Percentiles rank a stretch among this genome's conserved stretches.
phyloP scores from a whole-genome alignment of 2,329 filamentous ascomycete genomes.

The Neodidymelliopsis sp. region DNA sequence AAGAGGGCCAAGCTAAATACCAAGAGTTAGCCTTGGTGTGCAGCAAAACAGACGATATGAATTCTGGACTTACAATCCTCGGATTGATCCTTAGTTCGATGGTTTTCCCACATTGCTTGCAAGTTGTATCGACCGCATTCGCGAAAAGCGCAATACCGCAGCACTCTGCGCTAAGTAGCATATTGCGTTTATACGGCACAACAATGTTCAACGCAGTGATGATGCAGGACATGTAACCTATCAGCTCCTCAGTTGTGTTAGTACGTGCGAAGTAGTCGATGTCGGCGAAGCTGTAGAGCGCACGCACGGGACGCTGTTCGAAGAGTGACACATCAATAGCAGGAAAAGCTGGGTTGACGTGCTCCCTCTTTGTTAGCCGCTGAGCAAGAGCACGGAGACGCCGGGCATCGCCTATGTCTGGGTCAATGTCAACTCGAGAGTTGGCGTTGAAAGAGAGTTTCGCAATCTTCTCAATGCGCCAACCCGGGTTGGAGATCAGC shows the following conservation, averaged over 20 bases:
- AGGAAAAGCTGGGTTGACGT: slow-evolving; percentile 60
- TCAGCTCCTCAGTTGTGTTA: slow-evolving; percentile 44
- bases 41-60: neutral
- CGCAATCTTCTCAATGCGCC: slow-evolving; percentile 47
- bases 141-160: slow-evolving; percentile 64
- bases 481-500: slow-evolving; percentile 57
- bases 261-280: slow-evolving; percentile 51
- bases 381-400: slow-evolving; percentile 62
- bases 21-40: neutral
- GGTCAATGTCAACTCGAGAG: slow-evolving; percentile 64
- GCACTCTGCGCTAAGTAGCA: slow-evolving; percentile 57
- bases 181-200: slow-evolving; percentile 51
- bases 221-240: slow-evolving; percentile 56
- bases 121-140: slow-evolving; percentile 53
- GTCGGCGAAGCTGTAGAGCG: slow-evolving; percentile 55
- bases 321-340: slow-evolving; percentile 37
- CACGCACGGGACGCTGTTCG: slow-evolving; percentile 37
- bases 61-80: slow-evolving; percentile 41
- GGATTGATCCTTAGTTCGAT: slow-evolving; percentile 53
- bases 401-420: slow-evolving; percentile 59
- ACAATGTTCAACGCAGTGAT: slow-evolving; percentile 54
- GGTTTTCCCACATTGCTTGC: slow-evolving; percentile 52
- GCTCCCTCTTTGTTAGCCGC: slow-evolving; percentile 58
- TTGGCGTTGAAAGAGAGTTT: slow-evolving; percentile 51
- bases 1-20: slow-evolving; percentile 50